phyloP scores from a whole-genome alignment of 139 green algal species.

The Nannochloris sp. region DNA sequence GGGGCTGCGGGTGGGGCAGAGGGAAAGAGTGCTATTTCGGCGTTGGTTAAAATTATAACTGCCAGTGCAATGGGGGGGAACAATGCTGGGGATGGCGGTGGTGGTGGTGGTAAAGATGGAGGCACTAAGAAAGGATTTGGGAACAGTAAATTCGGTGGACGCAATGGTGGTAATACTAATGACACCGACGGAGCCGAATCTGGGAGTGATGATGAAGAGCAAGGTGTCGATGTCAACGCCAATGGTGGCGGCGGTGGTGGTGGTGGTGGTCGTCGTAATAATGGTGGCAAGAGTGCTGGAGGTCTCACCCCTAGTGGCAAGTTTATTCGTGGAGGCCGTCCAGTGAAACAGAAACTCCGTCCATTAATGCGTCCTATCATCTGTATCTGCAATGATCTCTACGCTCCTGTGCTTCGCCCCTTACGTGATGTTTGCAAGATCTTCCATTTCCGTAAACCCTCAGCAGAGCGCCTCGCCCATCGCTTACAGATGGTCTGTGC shows the following conservation, averaged over 20 bases:
- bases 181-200: background rate
- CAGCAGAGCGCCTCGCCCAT: slow-evolving; percentile 31
- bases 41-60: slow-evolving; percentile 72
- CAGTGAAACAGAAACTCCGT: background rate
- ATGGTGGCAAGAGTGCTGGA: too few species aligned
- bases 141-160: background rate
- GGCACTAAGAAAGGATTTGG: background rate
- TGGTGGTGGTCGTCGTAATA: background rate
- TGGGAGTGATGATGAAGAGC: slow-evolving; percentile 15
- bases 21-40: slow-evolving; percentile 63
- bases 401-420: slow-evolving; percentile 75
- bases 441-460: slow-evolving; percentile 53
- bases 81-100: background rate
- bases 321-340: slow-evolving; percentile 7
- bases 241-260: background rate
- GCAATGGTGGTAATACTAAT: background rate
- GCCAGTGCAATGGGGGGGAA: background rate
- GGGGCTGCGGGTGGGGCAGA: slow-evolving; percentile 71
- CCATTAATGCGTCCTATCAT: slow-evolving; percentile 81
- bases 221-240: background rate
- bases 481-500: slow-evolving; percentile 28
- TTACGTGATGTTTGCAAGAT: slow-evolving; percentile 73
- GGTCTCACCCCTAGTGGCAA: background rate
- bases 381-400: slow-evolving; percentile 95
- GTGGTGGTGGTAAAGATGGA: background rate